phyloP scores from a whole-genome alignment of 345 rosid species.

The Hibiscus trionum region DNA sequence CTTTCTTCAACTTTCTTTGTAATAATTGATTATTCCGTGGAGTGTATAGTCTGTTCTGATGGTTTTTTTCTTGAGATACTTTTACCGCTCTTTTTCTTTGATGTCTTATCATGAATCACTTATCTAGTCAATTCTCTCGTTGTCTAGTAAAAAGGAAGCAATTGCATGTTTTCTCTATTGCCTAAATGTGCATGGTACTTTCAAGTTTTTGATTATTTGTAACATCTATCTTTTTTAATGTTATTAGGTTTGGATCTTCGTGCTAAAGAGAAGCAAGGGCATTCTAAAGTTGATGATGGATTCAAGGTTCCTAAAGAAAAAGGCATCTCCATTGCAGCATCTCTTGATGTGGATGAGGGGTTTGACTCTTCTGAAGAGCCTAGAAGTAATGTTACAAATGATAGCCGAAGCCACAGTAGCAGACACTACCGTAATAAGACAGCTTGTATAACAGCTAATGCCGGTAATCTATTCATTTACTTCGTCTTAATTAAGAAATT shows the following conservation, averaged over 20 bases:
- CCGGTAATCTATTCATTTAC: slow-evolving; percentile 25
- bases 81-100: not conserved
- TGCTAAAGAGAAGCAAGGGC: slow-evolving; percentile 43
- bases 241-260: slow-evolving; percentile 34
- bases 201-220: not conserved
- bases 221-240: not conserved
- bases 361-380: slow-evolving; percentile 30
- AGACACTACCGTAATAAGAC: slow-evolving; percentile 50
- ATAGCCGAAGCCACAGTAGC: slow-evolving; percentile 27
- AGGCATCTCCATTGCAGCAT: slow-evolving; percentile 36
- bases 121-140: not conserved
- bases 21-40: not conserved
- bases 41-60: not conserved
- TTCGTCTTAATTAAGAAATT: slow-evolving; percentile 1
- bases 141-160: not conserved
- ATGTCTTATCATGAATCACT: not conserved
- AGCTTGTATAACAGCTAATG: slow-evolving; percentile 18
- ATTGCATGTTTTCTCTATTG: not conserved
- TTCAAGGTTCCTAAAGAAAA: slow-evolving; percentile 59
- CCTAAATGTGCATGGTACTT: not conserved
- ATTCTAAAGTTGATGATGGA: slow-evolving; percentile 24
- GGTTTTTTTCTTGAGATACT: not conserved
- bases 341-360: slow-evolving; percentile 41
- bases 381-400: slow-evolving; percentile 7
- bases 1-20: not conserved